phyloP scores from a whole-genome alignment of 2,329 filamentous ascomycete genomes.

The Atkinsonella texensis region DNA sequence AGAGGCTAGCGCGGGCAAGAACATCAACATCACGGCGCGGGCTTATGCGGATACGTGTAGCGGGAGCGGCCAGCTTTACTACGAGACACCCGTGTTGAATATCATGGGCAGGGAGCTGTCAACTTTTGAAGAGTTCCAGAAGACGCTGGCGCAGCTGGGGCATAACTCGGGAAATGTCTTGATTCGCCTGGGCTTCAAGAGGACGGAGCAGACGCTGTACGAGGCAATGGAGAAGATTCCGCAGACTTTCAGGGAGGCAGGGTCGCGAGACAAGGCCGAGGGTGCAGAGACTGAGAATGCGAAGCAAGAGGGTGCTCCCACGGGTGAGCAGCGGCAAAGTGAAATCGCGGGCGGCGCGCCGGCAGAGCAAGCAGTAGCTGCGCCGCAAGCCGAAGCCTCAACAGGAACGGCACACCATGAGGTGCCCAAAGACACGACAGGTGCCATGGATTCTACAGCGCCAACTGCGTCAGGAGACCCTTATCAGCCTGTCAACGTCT shows the following conservation, averaged over 20 bases:
- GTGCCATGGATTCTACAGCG: neutral
- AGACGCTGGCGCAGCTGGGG: slow-evolving; percentile 76
- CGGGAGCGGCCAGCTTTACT: slow-evolving; percentile 67
- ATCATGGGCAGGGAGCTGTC: slow-evolving; percentile 72
- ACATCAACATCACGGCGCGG: slow-evolving; percentile 73
- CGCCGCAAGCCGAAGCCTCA: slow-evolving; percentile 4
- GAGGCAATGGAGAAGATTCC: slow-evolving; percentile 76
- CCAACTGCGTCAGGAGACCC: slow-evolving; percentile 16
- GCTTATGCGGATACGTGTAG: slow-evolving; percentile 53
- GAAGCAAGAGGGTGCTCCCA: slow-evolving; percentile 3
- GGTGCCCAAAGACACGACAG: slow-evolving; percentile 2
- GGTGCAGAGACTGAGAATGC: slow-evolving; percentile 2
- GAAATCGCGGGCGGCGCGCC: slow-evolving; percentile 13
- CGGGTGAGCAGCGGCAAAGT: slow-evolving; percentile 8
- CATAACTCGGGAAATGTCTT: slow-evolving; percentile 75
- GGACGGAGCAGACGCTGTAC: slow-evolving; percentile 66
- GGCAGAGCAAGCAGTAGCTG: neutral
- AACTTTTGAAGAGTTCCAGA: slow-evolving; percentile 72
- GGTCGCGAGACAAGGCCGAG: slow-evolving; percentile 12
- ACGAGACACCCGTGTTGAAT: slow-evolving; percentile 76
- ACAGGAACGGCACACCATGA: slow-evolving; percentile 11
- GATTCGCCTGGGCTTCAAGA: slow-evolving; percentile 64
- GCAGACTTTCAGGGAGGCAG: slow-evolving; percentile 51
- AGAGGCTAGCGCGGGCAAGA: slow-evolving; percentile 45
- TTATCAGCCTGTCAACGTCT: slow-evolving; percentile 54